Evolutionary conservation across 2,329 filamentous ascomycete species (phyloP), one percentile per base, ranked within the genome.

Genomic region (Talaromyces atroroseus): DNA sequence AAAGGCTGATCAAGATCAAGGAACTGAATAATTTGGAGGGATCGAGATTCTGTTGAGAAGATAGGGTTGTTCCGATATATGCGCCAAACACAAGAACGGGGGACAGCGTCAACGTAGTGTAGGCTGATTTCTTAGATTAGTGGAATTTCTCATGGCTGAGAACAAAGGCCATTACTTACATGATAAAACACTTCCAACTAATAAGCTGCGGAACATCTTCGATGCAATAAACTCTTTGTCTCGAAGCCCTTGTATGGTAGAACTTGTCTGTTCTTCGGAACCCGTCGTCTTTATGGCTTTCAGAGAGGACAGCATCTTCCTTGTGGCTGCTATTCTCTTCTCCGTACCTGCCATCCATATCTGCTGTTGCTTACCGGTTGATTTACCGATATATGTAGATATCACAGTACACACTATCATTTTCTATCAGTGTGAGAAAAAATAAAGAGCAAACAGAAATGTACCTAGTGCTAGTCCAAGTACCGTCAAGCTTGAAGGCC

Each of bases 281-380:
- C 47, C 47, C 12, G 47, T 49, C 11, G 47, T 36, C 21, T 49
- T 49, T 36, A 49, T 49, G 16, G 47, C 47, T 36, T 49, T 49
- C 4, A 49, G 47, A 36, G 47, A 49, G 16, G 47, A 49, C 8
- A 49, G 34, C 47, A 49, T 49, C n/a, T 49, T 49, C 21, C 47
- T 49, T 10, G 47, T 49, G n/a, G 47, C 20, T 23, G 29, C 11
- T 49, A 49, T 49, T 36, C 47, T 26, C 29, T 49, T 49, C 29
- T 49, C 47, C n/a, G 47, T 49, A 49, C 29, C 47, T 49, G 47
- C 47, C 32, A 49, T 26, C 47, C 47, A 49, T 49, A 21, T 36
- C 47, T 49, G 47, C 20, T 49, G 47, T n/a, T 49, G 47, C 18
- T 38, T 49, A 18, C 29, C 47, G 5, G 47, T 36, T 49, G 29